Evolutionary conservation across 768 basidiomycete species (phyloP), one percentile per base, ranked within the genome.

Genomic region (Russula sp.): DNA sequence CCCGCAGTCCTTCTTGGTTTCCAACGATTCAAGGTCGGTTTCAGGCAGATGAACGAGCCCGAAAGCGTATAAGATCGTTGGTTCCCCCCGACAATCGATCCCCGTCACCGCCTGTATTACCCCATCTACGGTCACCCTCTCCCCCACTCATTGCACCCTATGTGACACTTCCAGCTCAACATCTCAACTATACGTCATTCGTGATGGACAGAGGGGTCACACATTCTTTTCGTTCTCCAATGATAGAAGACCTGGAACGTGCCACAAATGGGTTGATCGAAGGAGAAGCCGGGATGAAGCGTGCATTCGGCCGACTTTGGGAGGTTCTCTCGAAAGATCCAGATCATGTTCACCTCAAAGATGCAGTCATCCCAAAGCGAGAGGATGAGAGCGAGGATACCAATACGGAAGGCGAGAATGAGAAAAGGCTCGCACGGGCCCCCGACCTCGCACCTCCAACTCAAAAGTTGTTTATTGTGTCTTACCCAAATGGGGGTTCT

Each of bases 181-280:
- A 93, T 69, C 78, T 85, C 61, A 86, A 81, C 64, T 93, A 89
- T 73, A 81, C 90, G 20, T 89, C 90, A 0, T 90, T 91, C 67
- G 90, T 94, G 14, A 81, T 93, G 79, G 91, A 93, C 71, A 88
- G 86, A 65, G 81, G 89, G 8, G 83, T 90, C 16, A 90, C 88
- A 18, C 87, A 90, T 71, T 84, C 91, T 5, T 94, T 91, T 73
- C 87, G 90, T 47, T 88, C 90, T 38, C 79, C 77, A 59, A 74
- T 93, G 51, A 74, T 93, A 25, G 86, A 90, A 65, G 90, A 92
- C 67, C 78, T 94, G 14, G 89, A 92, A 66, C 77, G 87, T 54
- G 85, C 90, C 14, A 91, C 90, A 10, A 91, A 90, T 69, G 84
- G 83, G 47, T 81, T 94, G 48, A 88, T 93, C 50, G 89, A 93